Evolutionary conservation across 2,329 filamentous ascomycete species (phyloP).

Genomic region (Ophiostoma sp.): DNA sequence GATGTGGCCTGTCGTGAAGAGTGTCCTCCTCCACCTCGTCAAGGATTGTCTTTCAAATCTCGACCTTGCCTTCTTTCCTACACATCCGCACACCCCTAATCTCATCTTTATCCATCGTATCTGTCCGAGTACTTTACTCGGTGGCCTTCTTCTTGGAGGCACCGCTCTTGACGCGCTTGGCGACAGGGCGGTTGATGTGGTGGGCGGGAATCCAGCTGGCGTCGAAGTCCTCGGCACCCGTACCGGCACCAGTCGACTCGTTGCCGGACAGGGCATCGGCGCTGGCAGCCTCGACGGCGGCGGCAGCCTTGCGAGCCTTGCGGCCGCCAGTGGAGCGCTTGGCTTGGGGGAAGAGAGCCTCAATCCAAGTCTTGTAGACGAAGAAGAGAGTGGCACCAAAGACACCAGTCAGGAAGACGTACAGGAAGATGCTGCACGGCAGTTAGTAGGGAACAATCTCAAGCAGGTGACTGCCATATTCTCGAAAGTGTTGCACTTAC

Average conservation of each 20-base stretch:
- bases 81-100: not conserved
- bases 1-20: not conserved
- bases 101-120: too few relatives aligned
- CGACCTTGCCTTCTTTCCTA: not conserved
- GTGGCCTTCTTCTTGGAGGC: conserved; percentile 46
- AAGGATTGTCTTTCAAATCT: not conserved
- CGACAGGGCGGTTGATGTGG: conserved; percentile 83
- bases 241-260: conserved; percentile 68
- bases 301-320: conserved; percentile 63
- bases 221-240: conserved; percentile 71
- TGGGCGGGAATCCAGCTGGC: conserved; percentile 90
- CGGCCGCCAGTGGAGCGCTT: conserved; percentile 64
- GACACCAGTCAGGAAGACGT: conserved; percentile 78
- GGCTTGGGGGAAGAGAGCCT: conserved; percentile 89
- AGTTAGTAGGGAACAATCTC: not conserved
- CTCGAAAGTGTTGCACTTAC: conserved; percentile 52
- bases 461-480: not conserved
- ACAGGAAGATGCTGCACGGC: conserved; percentile 84
- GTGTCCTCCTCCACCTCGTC: not conserved
- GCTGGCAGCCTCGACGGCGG: conserved; percentile 45
- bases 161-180: conserved; percentile 64
- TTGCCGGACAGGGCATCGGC: conserved; percentile 58
- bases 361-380: conserved; percentile 98
- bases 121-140: conserved; percentile 33
- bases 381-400: conserved; percentile 87